Percentiles rank a stretch among this genome's conserved stretches.
Conservation (phyloP, 78 protist species). For the Cyanophora paradoxa region DNA sequence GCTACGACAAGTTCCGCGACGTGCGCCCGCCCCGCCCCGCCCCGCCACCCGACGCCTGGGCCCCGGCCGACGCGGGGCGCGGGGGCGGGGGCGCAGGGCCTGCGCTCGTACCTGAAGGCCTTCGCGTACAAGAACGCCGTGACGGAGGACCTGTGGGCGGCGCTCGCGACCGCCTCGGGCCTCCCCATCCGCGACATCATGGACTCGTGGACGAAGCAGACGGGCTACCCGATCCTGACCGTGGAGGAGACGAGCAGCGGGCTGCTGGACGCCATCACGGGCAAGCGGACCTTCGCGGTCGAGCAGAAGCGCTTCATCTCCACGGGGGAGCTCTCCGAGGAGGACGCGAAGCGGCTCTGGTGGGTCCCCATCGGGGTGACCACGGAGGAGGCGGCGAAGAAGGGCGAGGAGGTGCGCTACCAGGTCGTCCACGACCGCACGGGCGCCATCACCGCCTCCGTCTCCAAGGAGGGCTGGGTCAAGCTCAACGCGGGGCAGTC, state of each 20-base stretch:
- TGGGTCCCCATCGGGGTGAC: neutral
- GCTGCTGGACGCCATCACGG: slow-evolving; percentile 19
- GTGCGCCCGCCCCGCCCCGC: too few relatives aligned
- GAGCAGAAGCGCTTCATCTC: too few relatives aligned
- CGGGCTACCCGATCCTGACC: slow-evolving; percentile 78
- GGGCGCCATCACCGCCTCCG: neutral
- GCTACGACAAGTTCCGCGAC: slow-evolving; percentile 64
- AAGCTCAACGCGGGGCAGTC: slow-evolving; percentile 71
- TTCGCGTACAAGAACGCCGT: slow-evolving; percentile 52
- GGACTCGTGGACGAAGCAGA: slow-evolving; percentile 55
- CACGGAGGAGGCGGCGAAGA: too few relatives aligned
- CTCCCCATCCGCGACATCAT: slow-evolving; percentile 48
- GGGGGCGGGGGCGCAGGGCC: too few relatives aligned
- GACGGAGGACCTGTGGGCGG: slow-evolving; percentile 80
- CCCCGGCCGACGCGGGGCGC: too few relatives aligned
- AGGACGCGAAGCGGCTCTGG: too few relatives aligned
- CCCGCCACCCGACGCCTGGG: too few relatives aligned
- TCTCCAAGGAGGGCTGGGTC: slow-evolving; percentile 34
- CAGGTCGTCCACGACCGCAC: too few relatives aligned
- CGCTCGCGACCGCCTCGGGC: slow-evolving; percentile 49
- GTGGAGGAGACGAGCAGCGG: slow-evolving; percentile 21
- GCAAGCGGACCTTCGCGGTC: neutral
- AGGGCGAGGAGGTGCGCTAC: neutral
- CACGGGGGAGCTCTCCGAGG: neutral
- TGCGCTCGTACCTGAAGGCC: slow-evolving; percentile 47